Conservation (phyloP, 1,284 basidiomycete genomes). For the Serendipita sp. region DNA sequence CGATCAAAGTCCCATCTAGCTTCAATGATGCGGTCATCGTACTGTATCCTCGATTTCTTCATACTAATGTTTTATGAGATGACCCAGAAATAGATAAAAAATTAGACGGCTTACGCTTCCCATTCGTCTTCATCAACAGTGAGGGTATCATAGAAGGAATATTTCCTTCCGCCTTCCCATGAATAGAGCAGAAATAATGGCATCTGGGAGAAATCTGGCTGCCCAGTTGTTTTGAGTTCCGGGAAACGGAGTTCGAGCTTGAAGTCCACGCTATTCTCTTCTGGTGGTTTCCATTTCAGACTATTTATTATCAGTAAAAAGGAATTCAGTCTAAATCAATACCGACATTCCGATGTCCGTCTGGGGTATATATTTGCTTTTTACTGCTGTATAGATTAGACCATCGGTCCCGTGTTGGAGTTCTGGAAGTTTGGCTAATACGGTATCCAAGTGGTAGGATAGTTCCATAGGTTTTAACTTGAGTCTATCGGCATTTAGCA, state of each 20-base stretch:
- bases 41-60: constrained; percentile 74
- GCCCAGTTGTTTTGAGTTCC: constrained; percentile 28
- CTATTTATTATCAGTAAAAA: constrained; percentile 29
- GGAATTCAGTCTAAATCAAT: constrained; percentile 9
- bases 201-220: constrained; percentile 73
- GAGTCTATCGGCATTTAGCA: constrained; percentile 39
- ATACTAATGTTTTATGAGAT: constrained; percentile 36
- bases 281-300: constrained; percentile 97
- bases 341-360: constrained; percentile 85
- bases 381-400: constrained; percentile 89
- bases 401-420: constrained; percentile 92
- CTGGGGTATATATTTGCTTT: constrained; percentile 72
- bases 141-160: constrained; percentile 82
- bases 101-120: constrained; percentile 52
- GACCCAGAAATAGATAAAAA: not conserved
- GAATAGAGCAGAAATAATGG: constrained; percentile 76
- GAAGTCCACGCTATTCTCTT: constrained; percentile 97
- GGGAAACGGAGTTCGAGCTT: constrained; percentile 89
- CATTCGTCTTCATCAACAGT: constrained; percentile 83
- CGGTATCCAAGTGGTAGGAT: constrained; percentile 79
- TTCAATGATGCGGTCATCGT: constrained; percentile 89
- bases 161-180: constrained; percentile 52
- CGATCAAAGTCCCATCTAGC: constrained; percentile 68
- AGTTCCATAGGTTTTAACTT: constrained; percentile 77
- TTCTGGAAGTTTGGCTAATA: constrained; percentile 73